Evolutionary conservation across 345 rosid species (phyloP).

Genomic region (Lepidium aucheri): DNA sequence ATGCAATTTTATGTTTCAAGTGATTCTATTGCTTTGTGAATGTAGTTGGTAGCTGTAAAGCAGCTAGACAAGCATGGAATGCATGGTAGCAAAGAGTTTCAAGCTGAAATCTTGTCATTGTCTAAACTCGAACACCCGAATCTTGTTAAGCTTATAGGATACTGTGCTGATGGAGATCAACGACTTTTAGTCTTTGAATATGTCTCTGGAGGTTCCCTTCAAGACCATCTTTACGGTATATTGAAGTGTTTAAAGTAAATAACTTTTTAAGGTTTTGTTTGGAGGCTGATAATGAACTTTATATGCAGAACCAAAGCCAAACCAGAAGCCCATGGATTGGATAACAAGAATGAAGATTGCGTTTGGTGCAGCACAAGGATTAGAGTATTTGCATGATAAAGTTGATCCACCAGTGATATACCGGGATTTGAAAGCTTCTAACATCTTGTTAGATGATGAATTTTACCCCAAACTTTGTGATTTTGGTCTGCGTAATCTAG

Average conservation of each 20-base stretch:
- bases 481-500: conserved; percentile 43
- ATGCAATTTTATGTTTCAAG: not conserved
- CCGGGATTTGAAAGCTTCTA: conserved; percentile 60
- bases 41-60: conserved; percentile 58
- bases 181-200: conserved; percentile 54
- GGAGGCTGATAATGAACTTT: not conserved
- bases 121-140: conserved; percentile 47
- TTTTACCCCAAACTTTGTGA: conserved; percentile 50
- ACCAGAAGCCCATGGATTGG: conserved; percentile 47
- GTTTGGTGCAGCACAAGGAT: conserved; percentile 56
- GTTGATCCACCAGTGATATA: conserved; percentile 46
- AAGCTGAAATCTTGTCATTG: conserved; percentile 38
- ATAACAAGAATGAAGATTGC: conserved; percentile 49
- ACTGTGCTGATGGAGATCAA: conserved; percentile 78
- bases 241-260: not conserved
- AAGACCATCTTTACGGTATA: conserved; percentile 50
- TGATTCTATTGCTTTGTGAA: not conserved
- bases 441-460: conserved; percentile 45
- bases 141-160: conserved; percentile 55
- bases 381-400: conserved; percentile 52
- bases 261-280: not conserved
- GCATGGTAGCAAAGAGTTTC: conserved; percentile 50
- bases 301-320: conserved; percentile 30
- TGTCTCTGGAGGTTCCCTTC: conserved; percentile 44
- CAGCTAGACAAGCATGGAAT: conserved; percentile 62